These are phyloP conservation scores for Actinidia polygama DNA, from an alignment of 179 eudicot species.

Conservation along the genomic window DNA sequence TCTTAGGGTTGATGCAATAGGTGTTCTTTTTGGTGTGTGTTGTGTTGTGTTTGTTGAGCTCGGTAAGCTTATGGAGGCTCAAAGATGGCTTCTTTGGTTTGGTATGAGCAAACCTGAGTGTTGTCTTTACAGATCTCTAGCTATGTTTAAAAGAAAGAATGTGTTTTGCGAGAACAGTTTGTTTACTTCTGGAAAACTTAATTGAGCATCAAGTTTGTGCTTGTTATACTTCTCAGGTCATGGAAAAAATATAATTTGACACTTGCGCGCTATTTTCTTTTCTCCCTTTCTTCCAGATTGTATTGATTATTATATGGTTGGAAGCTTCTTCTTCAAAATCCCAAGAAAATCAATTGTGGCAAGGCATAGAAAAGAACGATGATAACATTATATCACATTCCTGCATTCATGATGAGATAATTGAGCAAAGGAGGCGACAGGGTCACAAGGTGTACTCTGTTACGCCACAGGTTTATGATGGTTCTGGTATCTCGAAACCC, in stretches of 20 bases:
- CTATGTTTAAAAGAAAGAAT: not conserved
- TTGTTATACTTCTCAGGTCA: not conserved
- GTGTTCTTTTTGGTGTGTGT: not conserved
- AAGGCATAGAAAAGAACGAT: conserved; percentile 41
- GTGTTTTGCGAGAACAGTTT: not conserved
- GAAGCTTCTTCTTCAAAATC: conserved; percentile 45
- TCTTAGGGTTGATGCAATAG: too few species aligned
- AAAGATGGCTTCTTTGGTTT: conserved; percentile 23
- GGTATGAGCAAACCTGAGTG: conserved; percentile 1
- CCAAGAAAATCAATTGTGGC: conserved; percentile 40
- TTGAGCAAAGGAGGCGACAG: conserved; percentile 83
- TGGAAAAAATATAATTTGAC: not conserved
- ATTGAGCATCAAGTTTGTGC: not conserved
- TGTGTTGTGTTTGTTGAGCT: not conserved
- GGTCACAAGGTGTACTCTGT: conserved; percentile 85
- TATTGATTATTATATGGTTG: conserved; percentile 52
- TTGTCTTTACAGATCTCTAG: conserved; percentile 11
- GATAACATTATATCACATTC: conserved; percentile 67
- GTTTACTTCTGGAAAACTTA: not conserved
- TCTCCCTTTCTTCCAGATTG: conserved; percentile 46
- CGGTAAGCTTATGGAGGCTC: not conserved
- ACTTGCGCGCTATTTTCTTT: not conserved
- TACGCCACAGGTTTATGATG: conserved; percentile 84
- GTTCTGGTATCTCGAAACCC: conserved; percentile 42
- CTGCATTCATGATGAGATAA: conserved; percentile 95